Evolutionary conservation across 495 filamentous ascomycete species (phyloP).

Genomic region (Daldinia childiae): DNA sequence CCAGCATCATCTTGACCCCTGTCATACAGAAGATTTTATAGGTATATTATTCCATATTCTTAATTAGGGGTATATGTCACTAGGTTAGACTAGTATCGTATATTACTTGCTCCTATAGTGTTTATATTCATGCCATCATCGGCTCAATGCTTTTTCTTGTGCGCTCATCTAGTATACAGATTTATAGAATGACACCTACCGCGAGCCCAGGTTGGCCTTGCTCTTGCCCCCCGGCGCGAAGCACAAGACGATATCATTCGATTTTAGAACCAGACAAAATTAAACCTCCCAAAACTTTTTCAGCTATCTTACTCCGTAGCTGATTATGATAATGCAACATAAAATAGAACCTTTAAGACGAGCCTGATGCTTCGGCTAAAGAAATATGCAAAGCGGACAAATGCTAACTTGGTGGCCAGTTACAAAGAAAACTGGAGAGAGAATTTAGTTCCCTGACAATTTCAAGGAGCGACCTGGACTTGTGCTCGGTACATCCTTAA

Average conservation of each 20-base stretch:
- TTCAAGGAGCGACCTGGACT: slow-evolving; percentile 6
- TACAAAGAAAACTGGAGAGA: slow-evolving; percentile 11
- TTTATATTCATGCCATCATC: slow-evolving; percentile 22
- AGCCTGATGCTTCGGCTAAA: slow-evolving; percentile 13
- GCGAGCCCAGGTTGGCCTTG: neutral
- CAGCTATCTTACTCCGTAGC: slow-evolving; percentile 18
- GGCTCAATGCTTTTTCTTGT: slow-evolving; percentile 10
- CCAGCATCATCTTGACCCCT: neutral
- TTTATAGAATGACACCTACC: slow-evolving; percentile 12
- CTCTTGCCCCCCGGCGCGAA: neutral
- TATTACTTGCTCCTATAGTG: neutral
- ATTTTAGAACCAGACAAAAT: slow-evolving; percentile 18
- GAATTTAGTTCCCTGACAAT: slow-evolving; percentile 10
- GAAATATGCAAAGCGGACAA: slow-evolving; percentile 23
- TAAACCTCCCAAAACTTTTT: slow-evolving; percentile 7
- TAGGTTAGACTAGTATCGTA: neutral
- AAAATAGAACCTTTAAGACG: slow-evolving; percentile 4
- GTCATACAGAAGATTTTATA: neutral
- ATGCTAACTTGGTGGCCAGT: slow-evolving; percentile 11
- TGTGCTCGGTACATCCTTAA: neutral
- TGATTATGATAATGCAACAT: slow-evolving; percentile 21
- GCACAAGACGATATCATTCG: slow-evolving; percentile 17
- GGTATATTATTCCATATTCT: neutral
- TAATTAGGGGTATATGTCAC: neutral
- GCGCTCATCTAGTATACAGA: slow-evolving; percentile 34